Base-by-base conservation (phyloP, 2,329 filamentous ascomycete species). In the Ascocoryne sarcoides region DNA sequence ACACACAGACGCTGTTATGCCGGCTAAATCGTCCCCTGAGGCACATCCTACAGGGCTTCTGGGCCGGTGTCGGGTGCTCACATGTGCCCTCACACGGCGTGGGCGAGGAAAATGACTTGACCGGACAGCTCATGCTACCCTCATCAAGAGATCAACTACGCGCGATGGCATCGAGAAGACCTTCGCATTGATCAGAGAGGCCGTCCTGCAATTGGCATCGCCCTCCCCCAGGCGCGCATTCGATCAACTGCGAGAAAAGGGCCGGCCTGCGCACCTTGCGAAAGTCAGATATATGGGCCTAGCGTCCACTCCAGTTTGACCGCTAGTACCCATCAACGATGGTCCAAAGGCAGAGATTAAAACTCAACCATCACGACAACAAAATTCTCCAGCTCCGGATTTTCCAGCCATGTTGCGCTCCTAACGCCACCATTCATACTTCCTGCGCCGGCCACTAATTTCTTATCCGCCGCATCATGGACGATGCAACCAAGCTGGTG, bases 401-500 rank as follows among this genome's bases (percentile, higher is more conserved):
- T 12, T 26, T 12, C 23, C 23, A 26, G 23, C 23, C 23, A 26
- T 26, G 23, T 26, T 12, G 23, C 7, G 23, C 23, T 26, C 23
- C 23, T 26, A 12, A 26, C 23, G 23, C 12, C 7, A 7, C 7
- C 7, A 7, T 12, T 26, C 23, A 12, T 12, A 26, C 7, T 7
- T 26, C 23, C 23, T 12, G 12, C 12, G 7, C 23, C 23, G 12
- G 7, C 23, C 7, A 26, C 23, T 12, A 26, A n/a, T n/a, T n/a
- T 12, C 23, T 12, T 12, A 41, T 34, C 34, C 16, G 29, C 45
- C 12, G 33, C 36, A 48, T 43, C 35, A 72, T 70, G 68, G 65
- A 70, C 54, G 66, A 70, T 58, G 62, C 64, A 33, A 66, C 65
- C 52, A 66, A 70, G 65, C 70, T 59, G 10, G 53, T 59, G 7